Percentiles rank a stretch among this genome's conserved stretches.
phyloP scores from a whole-genome alignment of 805 yeast species.

The Metschnikowia amazonensis region DNA sequence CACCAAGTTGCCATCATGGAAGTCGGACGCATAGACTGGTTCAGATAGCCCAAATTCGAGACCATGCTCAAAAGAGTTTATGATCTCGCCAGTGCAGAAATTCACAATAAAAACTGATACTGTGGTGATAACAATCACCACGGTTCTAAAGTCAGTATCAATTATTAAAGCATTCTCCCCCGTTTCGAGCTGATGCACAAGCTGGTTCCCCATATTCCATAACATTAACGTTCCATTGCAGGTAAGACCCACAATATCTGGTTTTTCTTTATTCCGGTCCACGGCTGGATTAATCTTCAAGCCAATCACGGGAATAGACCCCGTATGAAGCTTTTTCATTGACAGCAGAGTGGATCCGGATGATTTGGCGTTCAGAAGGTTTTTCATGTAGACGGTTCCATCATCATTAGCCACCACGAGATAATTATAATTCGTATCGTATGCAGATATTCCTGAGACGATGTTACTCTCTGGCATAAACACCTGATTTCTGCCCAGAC shows the following conservation, averaged over 20 bases:
- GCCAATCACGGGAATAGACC: conserved; percentile 16
- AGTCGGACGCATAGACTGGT: conserved; percentile 27
- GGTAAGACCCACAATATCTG: conserved; percentile 28
- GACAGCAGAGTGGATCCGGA: conserved; percentile 25
- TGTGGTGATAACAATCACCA: conserved; percentile 22
- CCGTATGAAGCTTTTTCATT: conserved; percentile 16
- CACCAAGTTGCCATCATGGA: conserved; percentile 28
- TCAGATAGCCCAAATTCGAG: conserved; percentile 12
- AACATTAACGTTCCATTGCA: conserved; percentile 21
- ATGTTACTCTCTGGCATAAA: conserved; percentile 32
- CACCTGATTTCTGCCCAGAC: conserved; percentile 36
- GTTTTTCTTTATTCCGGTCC: conserved; percentile 24
- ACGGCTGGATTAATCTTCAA: conserved; percentile 18
- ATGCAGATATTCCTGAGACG: conserved; percentile 18
- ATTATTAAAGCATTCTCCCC: conserved; percentile 3
- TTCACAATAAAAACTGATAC: conserved; percentile 19
- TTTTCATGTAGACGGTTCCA: conserved; percentile 32
- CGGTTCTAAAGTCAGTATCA: conserved; percentile 26
- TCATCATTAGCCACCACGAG: conserved; percentile 25
- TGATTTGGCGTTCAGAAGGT: conserved; percentile 31
- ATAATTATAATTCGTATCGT: conserved; percentile 31
- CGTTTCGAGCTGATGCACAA: conserved; percentile 1
- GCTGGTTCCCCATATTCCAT: conserved; percentile 23
- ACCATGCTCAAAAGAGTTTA: conserved; percentile 16
- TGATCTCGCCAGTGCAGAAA: conserved; percentile 11